phyloP scores from a whole-genome alignment of 2,329 filamentous ascomycete species.

The Nakataea oryzae region DNA sequence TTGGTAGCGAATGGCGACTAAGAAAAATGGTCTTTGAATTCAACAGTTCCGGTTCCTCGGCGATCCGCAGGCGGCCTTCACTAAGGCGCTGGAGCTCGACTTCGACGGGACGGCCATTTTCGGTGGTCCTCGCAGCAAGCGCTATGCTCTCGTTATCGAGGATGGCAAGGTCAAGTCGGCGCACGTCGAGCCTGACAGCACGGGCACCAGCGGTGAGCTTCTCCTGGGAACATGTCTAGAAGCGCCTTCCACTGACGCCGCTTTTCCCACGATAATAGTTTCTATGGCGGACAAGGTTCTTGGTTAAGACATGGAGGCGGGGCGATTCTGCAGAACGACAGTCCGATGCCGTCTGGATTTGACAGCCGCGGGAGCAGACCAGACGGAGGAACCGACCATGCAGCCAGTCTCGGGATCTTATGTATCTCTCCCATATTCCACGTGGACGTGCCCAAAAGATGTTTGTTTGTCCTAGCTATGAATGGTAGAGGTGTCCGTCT shows the following conservation, averaged over 20 bases:
- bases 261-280: conserved; percentile 20
- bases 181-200: conserved; percentile 82
- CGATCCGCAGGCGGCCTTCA: conserved; percentile 71
- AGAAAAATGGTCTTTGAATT: not conserved
- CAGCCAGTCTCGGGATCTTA: not conserved
- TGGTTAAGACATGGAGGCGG: conserved; percentile 13
- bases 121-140: conserved; percentile 73
- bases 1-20: not conserved
- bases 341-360: not conserved
- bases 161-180: conserved; percentile 75
- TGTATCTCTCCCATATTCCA: not conserved
- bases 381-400: not conserved
- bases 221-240: not conserved
- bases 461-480: no score
- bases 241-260: not conserved
- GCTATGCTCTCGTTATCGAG: conserved; percentile 76
- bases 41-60: conserved; percentile 76
- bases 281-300: conserved; percentile 42
- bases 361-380: not conserved
- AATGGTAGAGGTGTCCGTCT: no score
- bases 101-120: conserved; percentile 77
- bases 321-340: not conserved
- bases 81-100: conserved; percentile 68
- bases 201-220: conserved; percentile 47
- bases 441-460: not conserved